phyloP scores from a whole-genome alignment of 2,329 filamentous ascomycete genomes.

The Hawksworthiomyces lignivorus region DNA sequence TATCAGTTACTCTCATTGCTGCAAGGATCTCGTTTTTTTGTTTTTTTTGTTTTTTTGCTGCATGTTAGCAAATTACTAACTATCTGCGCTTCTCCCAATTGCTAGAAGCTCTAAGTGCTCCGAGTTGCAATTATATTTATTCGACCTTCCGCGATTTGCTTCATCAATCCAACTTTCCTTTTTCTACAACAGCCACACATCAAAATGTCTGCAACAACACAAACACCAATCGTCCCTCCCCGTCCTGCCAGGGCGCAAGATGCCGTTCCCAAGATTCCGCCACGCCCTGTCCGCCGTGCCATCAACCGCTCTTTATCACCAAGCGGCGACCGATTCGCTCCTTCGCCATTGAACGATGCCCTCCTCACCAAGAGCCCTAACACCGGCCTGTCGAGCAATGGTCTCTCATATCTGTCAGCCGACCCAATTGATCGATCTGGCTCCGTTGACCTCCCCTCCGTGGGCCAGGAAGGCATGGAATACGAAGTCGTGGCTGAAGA shows the following conservation, averaged over 20 bases:
- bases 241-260: constrained; percentile 46
- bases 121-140: no score
- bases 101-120: no score
- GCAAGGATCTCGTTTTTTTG: no score
- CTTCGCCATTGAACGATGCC: constrained; percentile 75
- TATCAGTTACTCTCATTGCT: no score
- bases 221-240: constrained; percentile 48
- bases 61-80: no score
- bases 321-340: constrained; percentile 69
- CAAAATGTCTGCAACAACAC: constrained; percentile 42
- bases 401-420: constrained; percentile 10
- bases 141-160: no score
- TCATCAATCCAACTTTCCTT: no score
- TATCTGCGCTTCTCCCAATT: no score
- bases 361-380: constrained; percentile 40
- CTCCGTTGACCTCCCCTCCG: constrained; percentile 73
- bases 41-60: no score
- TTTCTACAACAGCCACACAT: background rate
- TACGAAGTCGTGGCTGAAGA: constrained; percentile 59
- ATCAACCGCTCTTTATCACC: constrained; percentile 71
- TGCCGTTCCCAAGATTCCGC: constrained; percentile 67
- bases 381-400: constrained; percentile 26
- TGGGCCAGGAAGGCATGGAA: constrained; percentile 85
- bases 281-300: constrained; percentile 63
- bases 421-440: constrained; percentile 53